Conservation (phyloP, 257 asterid genomes). For the Anisodus tanguticus region DNA sequence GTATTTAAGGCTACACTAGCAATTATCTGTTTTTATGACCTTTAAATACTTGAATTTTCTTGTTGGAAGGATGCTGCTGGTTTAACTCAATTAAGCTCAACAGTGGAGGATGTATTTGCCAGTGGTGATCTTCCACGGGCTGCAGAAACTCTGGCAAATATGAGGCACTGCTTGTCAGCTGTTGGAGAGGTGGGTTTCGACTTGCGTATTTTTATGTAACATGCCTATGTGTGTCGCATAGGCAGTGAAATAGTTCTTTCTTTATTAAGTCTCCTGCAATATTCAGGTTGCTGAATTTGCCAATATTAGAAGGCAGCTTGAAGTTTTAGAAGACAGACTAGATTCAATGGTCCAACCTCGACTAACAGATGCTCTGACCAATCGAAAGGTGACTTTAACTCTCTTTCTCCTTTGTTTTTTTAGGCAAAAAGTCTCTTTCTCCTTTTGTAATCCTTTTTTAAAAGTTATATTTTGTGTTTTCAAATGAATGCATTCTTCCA, state of each 20-base stretch:
- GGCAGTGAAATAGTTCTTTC: not conserved
- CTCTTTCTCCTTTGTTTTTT: no score
- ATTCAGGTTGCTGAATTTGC: constrained; percentile 99
- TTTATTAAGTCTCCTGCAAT: constrained; percentile 22
- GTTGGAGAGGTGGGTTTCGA: constrained; percentile 81
- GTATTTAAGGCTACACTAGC: not conserved
- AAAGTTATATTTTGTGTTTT: constrained; percentile 28
- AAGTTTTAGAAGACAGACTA: constrained; percentile 94
- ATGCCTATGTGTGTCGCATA: not conserved
- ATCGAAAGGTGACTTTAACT: constrained; percentile 66
- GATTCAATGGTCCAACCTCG: constrained; percentile 98
- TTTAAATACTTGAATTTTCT: constrained; percentile 36
- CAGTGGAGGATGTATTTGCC: constrained; percentile 97
- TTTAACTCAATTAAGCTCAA: constrained; percentile 89
- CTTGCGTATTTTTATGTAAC: not conserved
- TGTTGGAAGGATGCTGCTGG: constrained; percentile 93
- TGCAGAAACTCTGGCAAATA: constrained; percentile 94
- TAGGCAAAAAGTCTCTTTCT: constrained; percentile 21
- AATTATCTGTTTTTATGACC: constrained; percentile 23
- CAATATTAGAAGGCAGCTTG: constrained; percentile 96
- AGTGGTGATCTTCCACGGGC: constrained; percentile 99
- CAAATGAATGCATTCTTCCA: constrained; percentile 35
- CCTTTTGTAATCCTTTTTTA: constrained; percentile 29
- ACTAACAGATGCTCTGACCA: constrained; percentile 84
- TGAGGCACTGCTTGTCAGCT: constrained; percentile 96